A percentile compares a stretch with the other conserved stretches of the same genome.
Conservation (phyloP, 129 eudicot species). For the Flaveria brownii region DNA sequence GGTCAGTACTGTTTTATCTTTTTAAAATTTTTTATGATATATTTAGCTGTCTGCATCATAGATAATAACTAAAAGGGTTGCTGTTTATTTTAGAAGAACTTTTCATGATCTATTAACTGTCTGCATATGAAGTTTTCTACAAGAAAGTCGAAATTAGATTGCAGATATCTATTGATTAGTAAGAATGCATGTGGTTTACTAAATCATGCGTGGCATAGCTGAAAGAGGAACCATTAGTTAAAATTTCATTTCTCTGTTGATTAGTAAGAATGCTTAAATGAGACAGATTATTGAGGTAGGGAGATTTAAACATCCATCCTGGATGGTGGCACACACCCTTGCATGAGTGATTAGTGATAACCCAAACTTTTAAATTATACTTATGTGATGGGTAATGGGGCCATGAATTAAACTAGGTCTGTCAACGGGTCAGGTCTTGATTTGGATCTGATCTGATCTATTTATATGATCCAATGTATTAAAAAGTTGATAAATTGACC, state of each 20-base stretch:
- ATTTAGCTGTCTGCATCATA: not conserved
- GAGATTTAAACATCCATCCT: slow-evolving; percentile 4
- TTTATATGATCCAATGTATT: not conserved
- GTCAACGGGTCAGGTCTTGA: not conserved
- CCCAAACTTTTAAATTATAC: not conserved
- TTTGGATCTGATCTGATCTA: not conserved
- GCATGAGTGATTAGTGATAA: not conserved
- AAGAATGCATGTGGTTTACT: not conserved
- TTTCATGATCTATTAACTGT: not conserved
- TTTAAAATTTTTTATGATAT: not conserved
- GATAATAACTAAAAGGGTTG: not conserved
- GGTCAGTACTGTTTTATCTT: slow-evolving; percentile 36
- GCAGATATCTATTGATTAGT: not conserved
- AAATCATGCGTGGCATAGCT: not conserved
- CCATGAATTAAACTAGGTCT: not conserved
- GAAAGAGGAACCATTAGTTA: not conserved
- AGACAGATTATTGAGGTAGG: not conserved
- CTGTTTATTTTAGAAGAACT: not conserved
- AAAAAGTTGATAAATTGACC: not conserved
- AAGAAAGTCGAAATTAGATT: not conserved
- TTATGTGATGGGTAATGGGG: not conserved
- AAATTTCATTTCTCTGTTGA: not conserved
- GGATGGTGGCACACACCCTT: not conserved
- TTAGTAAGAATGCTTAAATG: not conserved
- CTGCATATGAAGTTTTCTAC: not conserved